Conservation (phyloP, 2,329 filamentous ascomycete species). For the Xylaria sp. region DNA sequence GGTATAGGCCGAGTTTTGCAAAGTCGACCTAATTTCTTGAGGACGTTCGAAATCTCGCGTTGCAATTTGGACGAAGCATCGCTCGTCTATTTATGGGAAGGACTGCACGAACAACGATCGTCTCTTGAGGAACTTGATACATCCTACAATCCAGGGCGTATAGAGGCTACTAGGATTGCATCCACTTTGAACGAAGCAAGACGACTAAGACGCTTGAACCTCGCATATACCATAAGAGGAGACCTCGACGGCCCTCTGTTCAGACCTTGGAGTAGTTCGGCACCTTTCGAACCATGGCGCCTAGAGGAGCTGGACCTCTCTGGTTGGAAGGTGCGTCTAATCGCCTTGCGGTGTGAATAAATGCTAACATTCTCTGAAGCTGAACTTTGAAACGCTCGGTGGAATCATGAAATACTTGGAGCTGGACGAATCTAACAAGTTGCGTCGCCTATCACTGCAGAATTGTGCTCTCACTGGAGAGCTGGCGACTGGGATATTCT, state of each 20-base stretch:
- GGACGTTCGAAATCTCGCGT: conserved; percentile 61
- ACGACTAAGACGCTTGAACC: conserved; percentile 60
- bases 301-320: conserved; percentile 67
- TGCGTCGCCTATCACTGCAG: conserved; percentile 61
- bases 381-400: conserved; percentile 62
- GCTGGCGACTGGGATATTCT: conserved; percentile 62
- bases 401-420: conserved; percentile 60
- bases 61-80: conserved; percentile 64
- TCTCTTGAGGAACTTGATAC: conserved; percentile 62
- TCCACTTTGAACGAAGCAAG: conserved; percentile 57
- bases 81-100: conserved; percentile 60
- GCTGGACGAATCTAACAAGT: conserved; percentile 52
- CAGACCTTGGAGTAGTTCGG: conserved; percentile 56
- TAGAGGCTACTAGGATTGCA: conserved; percentile 60
- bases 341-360: background rate
- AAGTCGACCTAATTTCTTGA: conserved; percentile 54
- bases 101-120: conserved; percentile 58
- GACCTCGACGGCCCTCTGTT: conserved; percentile 59
- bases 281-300: conserved; percentile 52
- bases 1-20: conserved; percentile 46
- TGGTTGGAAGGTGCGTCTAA: conserved; percentile 59
- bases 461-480: conserved; percentile 64
- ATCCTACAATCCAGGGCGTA: conserved; percentile 63
- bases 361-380: conserved; percentile 47
- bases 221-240: conserved; percentile 63